Conservation (phyloP, 2,329 filamentous ascomycete species). For the Endothia cerciana region DNA sequence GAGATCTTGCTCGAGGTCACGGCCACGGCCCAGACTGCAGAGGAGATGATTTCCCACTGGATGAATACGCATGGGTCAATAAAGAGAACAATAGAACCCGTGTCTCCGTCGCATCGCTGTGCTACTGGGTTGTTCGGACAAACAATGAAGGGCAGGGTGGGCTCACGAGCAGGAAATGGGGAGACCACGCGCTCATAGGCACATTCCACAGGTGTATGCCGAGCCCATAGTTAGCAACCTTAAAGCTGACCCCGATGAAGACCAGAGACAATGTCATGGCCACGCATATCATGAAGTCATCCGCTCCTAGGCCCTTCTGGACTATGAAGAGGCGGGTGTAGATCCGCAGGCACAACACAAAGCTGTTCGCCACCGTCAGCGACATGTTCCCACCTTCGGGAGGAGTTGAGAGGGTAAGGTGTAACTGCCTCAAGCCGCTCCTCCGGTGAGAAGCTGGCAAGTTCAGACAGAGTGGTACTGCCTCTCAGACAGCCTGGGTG, state of each 20-base stretch:
- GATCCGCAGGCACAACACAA: not conserved
- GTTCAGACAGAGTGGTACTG: not conserved
- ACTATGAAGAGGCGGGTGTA: not conserved
- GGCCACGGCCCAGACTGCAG: slow-evolving; percentile 2
- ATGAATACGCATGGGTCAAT: not conserved
- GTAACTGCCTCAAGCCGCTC: not conserved
- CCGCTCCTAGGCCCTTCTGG: not conserved
- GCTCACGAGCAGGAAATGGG: not conserved
- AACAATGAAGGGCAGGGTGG: not conserved
- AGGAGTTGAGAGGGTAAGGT: not conserved
- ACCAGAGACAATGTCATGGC: not conserved
- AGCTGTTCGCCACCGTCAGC: not conserved
- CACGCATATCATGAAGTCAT: slow-evolving; percentile 3
- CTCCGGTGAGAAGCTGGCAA: not conserved
- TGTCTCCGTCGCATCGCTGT: not conserved
- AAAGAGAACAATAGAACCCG: not conserved
- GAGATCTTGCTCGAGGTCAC: slow-evolving; percentile 6
- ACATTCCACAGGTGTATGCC: slow-evolving; percentile 1
- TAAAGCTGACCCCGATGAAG: not conserved
- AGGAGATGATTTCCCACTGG: slow-evolving; percentile 1
- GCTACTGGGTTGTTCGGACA: no score
- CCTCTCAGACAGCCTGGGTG: not conserved
- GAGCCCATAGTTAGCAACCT: not conserved
- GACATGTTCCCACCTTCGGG: not conserved
- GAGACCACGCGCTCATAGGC: not conserved